Percentiles rank a stretch among this genome's conserved stretches.
These are phyloP conservation scores for Cinnamomum micranthum DNA, from an alignment of 164 flowering plant genomes.

Conservation along the genomic window DNA sequence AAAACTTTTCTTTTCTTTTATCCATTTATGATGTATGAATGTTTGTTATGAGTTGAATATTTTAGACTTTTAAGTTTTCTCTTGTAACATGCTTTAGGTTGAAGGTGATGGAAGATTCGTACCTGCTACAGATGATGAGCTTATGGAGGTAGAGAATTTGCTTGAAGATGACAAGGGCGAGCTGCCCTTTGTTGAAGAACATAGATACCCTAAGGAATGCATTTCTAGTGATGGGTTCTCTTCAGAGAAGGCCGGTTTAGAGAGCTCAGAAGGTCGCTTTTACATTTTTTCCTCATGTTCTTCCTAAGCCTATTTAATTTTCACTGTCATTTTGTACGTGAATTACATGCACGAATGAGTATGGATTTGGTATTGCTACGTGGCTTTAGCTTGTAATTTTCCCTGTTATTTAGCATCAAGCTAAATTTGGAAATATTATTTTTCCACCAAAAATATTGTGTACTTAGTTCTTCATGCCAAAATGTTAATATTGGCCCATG, in stretches of 20 bases:
- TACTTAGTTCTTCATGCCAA: neutral
- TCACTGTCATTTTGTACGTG: neutral
- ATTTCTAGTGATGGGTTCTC: slow-evolving; percentile 21
- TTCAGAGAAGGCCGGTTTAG: slow-evolving; percentile 25
- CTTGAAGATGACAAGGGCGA: slow-evolving; percentile 50
- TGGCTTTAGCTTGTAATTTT: neutral
- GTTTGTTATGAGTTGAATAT: neutral
- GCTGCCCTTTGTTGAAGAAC: slow-evolving; percentile 27
- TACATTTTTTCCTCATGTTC: neutral
- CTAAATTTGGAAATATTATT: neutral
- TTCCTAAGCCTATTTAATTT: neutral
- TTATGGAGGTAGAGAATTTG: slow-evolving; percentile 75
- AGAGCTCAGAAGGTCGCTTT: slow-evolving; percentile 37
- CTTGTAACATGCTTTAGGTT: slow-evolving; percentile 39
- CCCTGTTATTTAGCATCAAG: neutral
- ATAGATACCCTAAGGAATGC: slow-evolving; percentile 24
- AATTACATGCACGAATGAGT: neutral
- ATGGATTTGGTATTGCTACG: neutral
- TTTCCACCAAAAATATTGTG: neutral
- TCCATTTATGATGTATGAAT: neutral
- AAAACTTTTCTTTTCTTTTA: neutral
- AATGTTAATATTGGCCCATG: neutral
- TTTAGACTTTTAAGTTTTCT: neutral
- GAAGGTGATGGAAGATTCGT: slow-evolving; percentile 32
- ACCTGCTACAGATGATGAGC: slow-evolving; percentile 56